Conservation (phyloP, 805 yeast genomes). For the Candida oleophila region DNA sequence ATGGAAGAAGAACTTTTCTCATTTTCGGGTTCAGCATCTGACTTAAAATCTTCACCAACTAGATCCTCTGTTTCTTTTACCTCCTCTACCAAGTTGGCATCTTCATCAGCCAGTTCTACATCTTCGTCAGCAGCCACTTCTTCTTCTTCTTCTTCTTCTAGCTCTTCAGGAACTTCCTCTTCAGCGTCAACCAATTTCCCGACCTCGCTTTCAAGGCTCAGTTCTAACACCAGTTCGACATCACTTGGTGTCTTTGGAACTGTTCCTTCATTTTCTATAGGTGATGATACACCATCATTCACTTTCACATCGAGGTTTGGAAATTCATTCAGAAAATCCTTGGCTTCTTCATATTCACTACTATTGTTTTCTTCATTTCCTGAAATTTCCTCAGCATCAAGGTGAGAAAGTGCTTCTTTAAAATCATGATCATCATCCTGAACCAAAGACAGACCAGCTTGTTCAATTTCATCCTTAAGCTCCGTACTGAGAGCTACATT, state of each 20-base stretch:
- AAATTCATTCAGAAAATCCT: background rate
- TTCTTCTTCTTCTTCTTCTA: conserved; percentile 11
- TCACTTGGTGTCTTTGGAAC: too few relatives aligned
- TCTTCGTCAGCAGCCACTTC: conserved; percentile 7
- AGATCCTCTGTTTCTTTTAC: conserved; percentile 3
- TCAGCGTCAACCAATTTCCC: conserved; percentile 21
- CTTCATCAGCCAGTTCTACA: conserved; percentile 1
- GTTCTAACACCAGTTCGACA: too few relatives aligned
- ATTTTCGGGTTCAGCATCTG: conserved; percentile 7
- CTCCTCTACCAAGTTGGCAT: conserved; percentile 3
- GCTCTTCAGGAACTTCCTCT: conserved; percentile 12
- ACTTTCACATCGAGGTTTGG: background rate
- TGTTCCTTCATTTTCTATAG: background rate
- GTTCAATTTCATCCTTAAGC: too few relatives aligned
- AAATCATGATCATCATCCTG: too few relatives aligned
- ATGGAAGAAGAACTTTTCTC: conserved; percentile 9
- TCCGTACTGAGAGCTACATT: background rate
- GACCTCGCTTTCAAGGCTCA: too few relatives aligned
- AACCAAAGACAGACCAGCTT: too few relatives aligned
- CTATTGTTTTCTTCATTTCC: too few relatives aligned
- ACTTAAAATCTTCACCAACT: conserved; percentile 3
- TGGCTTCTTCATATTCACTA: too few relatives aligned
- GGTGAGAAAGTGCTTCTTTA: too few relatives aligned
- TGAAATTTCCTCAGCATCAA: too few relatives aligned
- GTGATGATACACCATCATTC: background rate